Percentiles rank a stretch among this genome's conserved stretches.
Conservation (phyloP, 164 flowering plant species). For the Macadamia integrifolia region DNA sequence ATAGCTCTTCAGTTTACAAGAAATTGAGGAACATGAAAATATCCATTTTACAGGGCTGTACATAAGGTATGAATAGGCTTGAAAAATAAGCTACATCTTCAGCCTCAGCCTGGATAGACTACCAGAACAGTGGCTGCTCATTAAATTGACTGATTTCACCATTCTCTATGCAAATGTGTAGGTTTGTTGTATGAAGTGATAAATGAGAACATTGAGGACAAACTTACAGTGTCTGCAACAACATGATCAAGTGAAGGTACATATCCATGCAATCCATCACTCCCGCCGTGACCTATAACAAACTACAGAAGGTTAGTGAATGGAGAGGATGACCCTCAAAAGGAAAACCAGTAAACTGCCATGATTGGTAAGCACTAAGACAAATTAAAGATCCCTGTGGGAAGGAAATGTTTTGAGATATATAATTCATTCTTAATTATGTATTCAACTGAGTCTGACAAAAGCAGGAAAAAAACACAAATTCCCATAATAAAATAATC, state of each 20-base stretch:
- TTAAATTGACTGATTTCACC: not conserved
- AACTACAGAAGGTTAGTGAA: not conserved
- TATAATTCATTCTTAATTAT: too few relatives aligned
- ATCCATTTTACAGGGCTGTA: not conserved
- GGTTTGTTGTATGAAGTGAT: not conserved
- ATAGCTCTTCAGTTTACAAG: not conserved
- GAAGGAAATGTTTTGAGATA: too few relatives aligned
- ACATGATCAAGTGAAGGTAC: constrained; percentile 97
- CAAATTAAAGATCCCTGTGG: too few relatives aligned
- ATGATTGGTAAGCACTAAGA: not conserved
- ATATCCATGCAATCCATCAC: constrained; percentile 98
- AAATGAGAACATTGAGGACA: not conserved
- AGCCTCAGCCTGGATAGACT: not conserved
- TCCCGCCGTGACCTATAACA: constrained; percentile 89
- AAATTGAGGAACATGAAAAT: not conserved
- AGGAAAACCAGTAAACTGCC: not conserved
- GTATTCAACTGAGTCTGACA: too few relatives aligned
- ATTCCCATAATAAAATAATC: not conserved
- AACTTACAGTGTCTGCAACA: constrained; percentile 92
- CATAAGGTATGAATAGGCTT: too few relatives aligned
- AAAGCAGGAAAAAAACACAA: not conserved
- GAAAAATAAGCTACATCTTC: not conserved
- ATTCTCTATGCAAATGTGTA: not conserved
- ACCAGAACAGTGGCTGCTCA: not conserved
- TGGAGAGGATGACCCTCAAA: not conserved